phyloP scores from a whole-genome alignment of 2,329 filamentous ascomycete genomes.

The Alternaria dauci region DNA sequence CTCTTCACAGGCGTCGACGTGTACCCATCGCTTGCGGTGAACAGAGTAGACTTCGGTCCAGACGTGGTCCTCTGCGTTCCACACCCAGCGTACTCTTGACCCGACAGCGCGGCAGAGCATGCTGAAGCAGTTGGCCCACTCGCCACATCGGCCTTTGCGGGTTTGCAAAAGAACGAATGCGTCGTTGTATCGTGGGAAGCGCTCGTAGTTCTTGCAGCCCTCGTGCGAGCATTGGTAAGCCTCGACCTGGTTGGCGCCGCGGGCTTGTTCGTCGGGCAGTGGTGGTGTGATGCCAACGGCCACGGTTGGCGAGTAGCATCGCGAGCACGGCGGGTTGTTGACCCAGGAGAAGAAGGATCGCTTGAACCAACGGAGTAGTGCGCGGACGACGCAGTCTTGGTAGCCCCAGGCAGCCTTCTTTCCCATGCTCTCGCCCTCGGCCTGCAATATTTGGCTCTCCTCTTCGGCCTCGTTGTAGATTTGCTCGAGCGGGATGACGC shows the following conservation, averaged over 20 bases:
- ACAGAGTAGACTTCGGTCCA: constrained; percentile 99
- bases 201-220: constrained; percentile 79
- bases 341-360: constrained; percentile 95
- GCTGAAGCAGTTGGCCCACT: constrained; percentile 98
- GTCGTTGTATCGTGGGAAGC: constrained; percentile 93
- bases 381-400: constrained; percentile 93
- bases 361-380: constrained; percentile 95
- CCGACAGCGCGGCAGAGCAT: constrained; percentile 97
- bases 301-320: constrained; percentile 83
- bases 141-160: constrained; percentile 83
- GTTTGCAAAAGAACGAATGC: constrained; percentile 93
- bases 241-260: constrained; percentile 86
- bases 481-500: constrained; percentile 84
- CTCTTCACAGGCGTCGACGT: constrained; percentile 93
- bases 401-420: constrained; percentile 92
- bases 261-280: constrained; percentile 86
- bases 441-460: constrained; percentile 85
- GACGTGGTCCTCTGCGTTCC: constrained; percentile 96
- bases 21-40: constrained; percentile 93
- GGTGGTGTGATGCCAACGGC: constrained; percentile 84
- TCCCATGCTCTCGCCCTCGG: constrained; percentile 86
- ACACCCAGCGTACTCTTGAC: constrained; percentile 92
- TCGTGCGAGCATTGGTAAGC: constrained; percentile 84
- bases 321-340: constrained; percentile 88
- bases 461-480: constrained; percentile 96